Evolutionary conservation across 805 yeast genomes (phyloP).

Genomic region (Suhomyces pyralidae): DNA sequence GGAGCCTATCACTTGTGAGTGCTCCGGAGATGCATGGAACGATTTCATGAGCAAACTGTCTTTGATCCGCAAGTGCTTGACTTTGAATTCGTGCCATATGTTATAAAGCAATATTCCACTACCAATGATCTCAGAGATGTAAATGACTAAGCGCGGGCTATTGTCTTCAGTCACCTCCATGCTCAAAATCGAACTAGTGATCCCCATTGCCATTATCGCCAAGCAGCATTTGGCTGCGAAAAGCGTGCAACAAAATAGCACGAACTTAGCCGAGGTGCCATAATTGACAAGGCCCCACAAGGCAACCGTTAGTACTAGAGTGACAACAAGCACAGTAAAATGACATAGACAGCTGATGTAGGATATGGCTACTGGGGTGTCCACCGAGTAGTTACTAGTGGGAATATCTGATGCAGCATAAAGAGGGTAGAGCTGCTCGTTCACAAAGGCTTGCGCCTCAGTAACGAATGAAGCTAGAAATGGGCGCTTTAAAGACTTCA

Average conservation of each 20-base stretch:
- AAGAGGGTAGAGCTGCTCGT: neutral
- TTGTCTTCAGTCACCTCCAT: neutral
- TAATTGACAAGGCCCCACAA: neutral
- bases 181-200: neutral
- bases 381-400: neutral
- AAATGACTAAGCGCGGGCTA: neutral
- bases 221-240: neutral
- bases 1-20: neutral
- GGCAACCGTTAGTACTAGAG: neutral
- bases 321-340: neutral
- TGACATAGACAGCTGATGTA: neutral
- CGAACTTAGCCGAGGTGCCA: neutral
- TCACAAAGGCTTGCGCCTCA: neutral
- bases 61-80: neutral
- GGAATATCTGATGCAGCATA: neutral
- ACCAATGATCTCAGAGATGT: neutral
- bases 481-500: neutral
- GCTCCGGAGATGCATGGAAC: neutral
- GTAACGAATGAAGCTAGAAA: neutral
- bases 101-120: neutral
- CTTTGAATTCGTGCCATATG: neutral
- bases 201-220: neutral
- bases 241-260: neutral
- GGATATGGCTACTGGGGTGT: neutral
- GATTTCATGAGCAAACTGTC: slow-evolving; percentile 1